Percentiles rank a stretch among this genome's conserved stretches.
Evolutionary conservation across 1,284 basidiomycete species (phyloP).

Genomic region (Clitocybe nebularis): DNA sequence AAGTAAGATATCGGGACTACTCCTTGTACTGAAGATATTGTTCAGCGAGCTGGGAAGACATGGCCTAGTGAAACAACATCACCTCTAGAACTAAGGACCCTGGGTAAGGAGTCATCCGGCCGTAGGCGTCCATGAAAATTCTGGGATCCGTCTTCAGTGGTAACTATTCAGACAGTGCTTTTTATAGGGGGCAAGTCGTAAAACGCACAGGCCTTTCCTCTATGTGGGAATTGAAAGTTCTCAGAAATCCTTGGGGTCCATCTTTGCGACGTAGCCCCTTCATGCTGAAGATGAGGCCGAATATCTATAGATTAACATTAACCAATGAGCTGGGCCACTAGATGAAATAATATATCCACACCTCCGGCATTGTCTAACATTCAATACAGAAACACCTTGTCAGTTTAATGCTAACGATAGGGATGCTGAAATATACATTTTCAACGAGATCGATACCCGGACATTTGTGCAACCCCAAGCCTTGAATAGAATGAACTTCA

Average conservation of each 20-base stretch:
- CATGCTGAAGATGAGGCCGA: conserved; percentile 34
- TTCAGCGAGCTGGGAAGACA: conserved; percentile 6
- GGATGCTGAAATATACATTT: conserved; percentile 20
- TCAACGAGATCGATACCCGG: conserved; percentile 31
- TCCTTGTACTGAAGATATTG: conserved; percentile 1
- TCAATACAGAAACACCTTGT: neutral
- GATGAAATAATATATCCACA: neutral
- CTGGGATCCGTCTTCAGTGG: conserved; percentile 14
- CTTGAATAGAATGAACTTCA: conserved; percentile 28
- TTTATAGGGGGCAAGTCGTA: neutral
- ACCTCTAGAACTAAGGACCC: conserved; percentile 13
- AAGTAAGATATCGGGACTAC: too few species aligned
- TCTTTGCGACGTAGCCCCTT: conserved; percentile 30
- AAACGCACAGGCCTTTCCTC: conserved; percentile 10
- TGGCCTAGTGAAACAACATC: neutral
- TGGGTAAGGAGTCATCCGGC: conserved; percentile 12
- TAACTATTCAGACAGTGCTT: too few species aligned
- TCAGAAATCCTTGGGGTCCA: conserved; percentile 25
- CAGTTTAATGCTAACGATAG: neutral
- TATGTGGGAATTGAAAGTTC: conserved; percentile 19
- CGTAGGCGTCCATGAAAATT: conserved; percentile 12
- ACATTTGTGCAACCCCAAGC: conserved; percentile 34
- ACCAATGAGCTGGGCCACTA: neutral
- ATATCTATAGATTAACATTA: conserved; percentile 21
- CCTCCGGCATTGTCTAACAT: conserved; percentile 18